These are phyloP conservation scores for Tetrahymena elliotti DNA, from an alignment of 73 alveolate species.

Conservation along the genomic window DNA sequence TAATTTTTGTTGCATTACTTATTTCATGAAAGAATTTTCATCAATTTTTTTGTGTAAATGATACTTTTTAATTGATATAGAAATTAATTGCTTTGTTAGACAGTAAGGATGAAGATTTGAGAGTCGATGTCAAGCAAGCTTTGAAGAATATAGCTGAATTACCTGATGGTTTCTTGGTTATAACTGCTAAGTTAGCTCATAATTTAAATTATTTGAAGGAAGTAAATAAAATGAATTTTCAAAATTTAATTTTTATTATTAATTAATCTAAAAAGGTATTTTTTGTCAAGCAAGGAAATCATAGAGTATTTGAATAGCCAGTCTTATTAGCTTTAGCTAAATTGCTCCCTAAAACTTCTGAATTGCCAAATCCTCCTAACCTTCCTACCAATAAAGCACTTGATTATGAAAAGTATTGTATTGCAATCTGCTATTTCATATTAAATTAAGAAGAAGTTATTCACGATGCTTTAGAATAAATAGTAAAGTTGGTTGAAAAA, in stretches of 20 bases:
- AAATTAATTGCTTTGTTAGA: constrained; percentile 27
- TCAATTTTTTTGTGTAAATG: no score
- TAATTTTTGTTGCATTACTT: no score
- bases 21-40: no score
- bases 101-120: constrained; percentile 1
- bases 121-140: constrained; percentile 31
- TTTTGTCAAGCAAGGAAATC: not conserved
- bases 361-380: not conserved
- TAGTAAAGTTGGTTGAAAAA: not conserved
- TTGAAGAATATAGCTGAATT: constrained; percentile 32
- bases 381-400: not conserved
- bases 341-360: not conserved
- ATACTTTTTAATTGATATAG: no score
- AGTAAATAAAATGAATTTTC: not conserved
- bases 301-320: not conserved
- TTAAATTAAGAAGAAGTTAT: not conserved
- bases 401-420: not conserved
- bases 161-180: constrained; percentile 39
- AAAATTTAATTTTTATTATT: not conserved
- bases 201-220: constrained; percentile 5
- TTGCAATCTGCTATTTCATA: not conserved
- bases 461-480: not conserved
- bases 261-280: not conserved
- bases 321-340: not conserved
- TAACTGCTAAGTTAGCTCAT: constrained; percentile 12